Conservation (phyloP, 2,329 filamentous ascomycete species). For the Whalleya microplaca region DNA sequence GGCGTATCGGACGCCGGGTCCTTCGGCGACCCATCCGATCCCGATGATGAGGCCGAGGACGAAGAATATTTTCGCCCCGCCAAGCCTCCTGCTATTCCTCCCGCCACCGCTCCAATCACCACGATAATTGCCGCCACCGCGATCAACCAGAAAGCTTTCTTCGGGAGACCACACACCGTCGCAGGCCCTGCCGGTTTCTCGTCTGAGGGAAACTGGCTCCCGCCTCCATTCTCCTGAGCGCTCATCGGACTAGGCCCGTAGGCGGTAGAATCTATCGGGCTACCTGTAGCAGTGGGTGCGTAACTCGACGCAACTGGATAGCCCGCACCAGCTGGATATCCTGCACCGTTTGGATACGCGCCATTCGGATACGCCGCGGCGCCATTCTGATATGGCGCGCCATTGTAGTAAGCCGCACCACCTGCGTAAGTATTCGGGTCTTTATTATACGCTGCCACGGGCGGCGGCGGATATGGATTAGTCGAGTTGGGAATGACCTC, state of each 20-base stretch:
- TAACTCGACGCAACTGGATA: constrained; percentile 20
- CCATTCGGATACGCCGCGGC: constrained; percentile 4
- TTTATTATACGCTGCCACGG: constrained; percentile 18
- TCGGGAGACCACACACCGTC: constrained; percentile 27
- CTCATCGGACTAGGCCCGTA: constrained; percentile 10
- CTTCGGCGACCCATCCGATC: constrained; percentile 4
- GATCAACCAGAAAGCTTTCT: constrained; percentile 25
- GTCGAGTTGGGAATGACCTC: constrained; percentile 15
- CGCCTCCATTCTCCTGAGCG: constrained; percentile 2
- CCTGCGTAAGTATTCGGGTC: constrained; percentile 12
- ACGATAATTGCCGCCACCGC: constrained; percentile 11
- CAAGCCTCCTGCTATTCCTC: constrained; percentile 20
- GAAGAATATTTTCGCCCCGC: constrained; percentile 8
- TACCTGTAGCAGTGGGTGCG: constrained; percentile 6
- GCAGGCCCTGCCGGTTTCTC: constrained; percentile 13
- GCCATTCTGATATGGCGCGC: constrained; percentile 1
- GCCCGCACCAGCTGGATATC: constrained; percentile 4
- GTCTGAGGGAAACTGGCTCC: constrained; percentile 4
- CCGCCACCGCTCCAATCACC: constrained; percentile 14
- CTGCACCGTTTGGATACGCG: constrained; percentile 6
- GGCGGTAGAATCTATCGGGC: constrained; percentile 11
- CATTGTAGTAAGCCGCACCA: constrained; percentile 8
- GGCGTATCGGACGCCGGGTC: constrained; percentile 9
- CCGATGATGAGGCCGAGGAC: not conserved
- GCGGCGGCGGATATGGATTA: constrained; percentile 4